Conservation (phyloP, 1,284 basidiomycete species). For the Flammula alnicola region DNA sequence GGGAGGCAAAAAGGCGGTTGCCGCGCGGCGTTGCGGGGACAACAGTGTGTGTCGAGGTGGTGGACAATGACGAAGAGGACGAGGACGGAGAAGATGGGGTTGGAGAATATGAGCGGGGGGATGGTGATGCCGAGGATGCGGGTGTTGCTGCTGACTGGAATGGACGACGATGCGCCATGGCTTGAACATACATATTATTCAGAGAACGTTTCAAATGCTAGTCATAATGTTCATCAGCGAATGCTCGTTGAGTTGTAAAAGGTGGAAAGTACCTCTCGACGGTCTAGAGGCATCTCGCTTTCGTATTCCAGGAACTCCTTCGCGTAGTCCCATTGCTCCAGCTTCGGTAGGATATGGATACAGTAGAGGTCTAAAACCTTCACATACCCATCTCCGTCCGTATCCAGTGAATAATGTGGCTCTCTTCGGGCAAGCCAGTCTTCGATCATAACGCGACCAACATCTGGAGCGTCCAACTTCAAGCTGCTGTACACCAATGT, state of each 20-base stretch:
- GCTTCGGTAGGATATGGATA: slow-evolving; percentile 67
- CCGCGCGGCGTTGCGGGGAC: slow-evolving; percentile 46
- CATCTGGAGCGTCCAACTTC: slow-evolving; percentile 62
- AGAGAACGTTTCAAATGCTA: slow-evolving; percentile 51
- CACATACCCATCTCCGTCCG: slow-evolving; percentile 60
- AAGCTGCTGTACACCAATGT: slow-evolving; percentile 72
- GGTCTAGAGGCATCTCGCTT: slow-evolving; percentile 55
- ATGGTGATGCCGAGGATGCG: slow-evolving; percentile 24
- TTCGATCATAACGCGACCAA: slow-evolving; percentile 69
- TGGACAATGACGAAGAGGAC: slow-evolving; percentile 61
- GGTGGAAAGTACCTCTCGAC: slow-evolving; percentile 53
- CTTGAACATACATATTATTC: slow-evolving; percentile 41
- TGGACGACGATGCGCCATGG: slow-evolving; percentile 31
- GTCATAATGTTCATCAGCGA: slow-evolving; percentile 8
- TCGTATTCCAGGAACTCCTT: slow-evolving; percentile 75
- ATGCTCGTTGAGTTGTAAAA: slow-evolving; percentile 6
- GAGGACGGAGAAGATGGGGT: slow-evolving; percentile 54
- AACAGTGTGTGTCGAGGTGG: slow-evolving; percentile 59
- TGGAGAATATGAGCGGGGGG: slow-evolving; percentile 47
- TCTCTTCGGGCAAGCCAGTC: slow-evolving; percentile 71
- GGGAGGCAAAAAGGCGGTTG: slow-evolving; percentile 17
- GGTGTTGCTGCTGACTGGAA: slow-evolving; percentile 11
- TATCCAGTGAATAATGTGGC: slow-evolving; percentile 29
- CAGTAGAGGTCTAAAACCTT: slow-evolving; percentile 78
- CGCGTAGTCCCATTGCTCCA: slow-evolving; percentile 80